Evolutionary conservation across 768 basidiomycete genomes (phyloP).

Genomic region (Tricholoma sp.): DNA sequence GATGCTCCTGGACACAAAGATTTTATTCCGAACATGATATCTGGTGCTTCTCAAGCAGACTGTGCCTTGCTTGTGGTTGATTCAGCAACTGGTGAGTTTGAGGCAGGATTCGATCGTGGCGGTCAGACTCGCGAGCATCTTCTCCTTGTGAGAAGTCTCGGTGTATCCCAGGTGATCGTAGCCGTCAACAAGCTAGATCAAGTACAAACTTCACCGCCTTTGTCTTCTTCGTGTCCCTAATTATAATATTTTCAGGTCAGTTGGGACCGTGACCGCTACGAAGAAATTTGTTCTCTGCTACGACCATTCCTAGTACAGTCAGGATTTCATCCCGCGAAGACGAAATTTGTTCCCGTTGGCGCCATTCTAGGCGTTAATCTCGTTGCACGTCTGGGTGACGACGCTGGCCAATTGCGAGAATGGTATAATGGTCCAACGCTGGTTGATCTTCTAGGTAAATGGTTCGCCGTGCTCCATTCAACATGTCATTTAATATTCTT

Average conservation of each 20-base stretch:
- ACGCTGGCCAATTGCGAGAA: conserved; percentile 39
- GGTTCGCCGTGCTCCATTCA: background rate
- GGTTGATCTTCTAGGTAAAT: conserved; percentile 73
- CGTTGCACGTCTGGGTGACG: conserved; percentile 41
- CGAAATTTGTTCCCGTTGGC: conserved; percentile 81
- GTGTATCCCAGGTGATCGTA: conserved; percentile 86
- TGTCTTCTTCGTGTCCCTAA: background rate
- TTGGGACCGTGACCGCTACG: conserved; percentile 81
- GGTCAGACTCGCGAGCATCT: conserved; percentile 97
- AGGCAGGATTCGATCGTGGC: conserved; percentile 89
- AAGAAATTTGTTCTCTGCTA: conserved; percentile 72
- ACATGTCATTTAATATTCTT: background rate
- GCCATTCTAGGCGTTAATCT: conserved; percentile 91
- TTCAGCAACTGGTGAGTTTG: conserved; percentile 87
- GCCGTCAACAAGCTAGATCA: conserved; percentile 95
- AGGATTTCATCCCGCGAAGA: conserved; percentile 78
- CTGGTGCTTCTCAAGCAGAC: conserved; percentile 95
- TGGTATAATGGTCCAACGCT: conserved; percentile 92
- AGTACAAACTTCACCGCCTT: conserved; percentile 36
- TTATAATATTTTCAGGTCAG: conserved; percentile 55
- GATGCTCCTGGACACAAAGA: conserved; percentile 98
- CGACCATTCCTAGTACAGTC: conserved; percentile 82
- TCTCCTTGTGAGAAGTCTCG: conserved; percentile 85
- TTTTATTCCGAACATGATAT: conserved; percentile 99
- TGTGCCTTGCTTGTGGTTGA: conserved; percentile 93